phyloP scores from a whole-genome alignment of 179 eudicot genomes.

The Spinacia oleracea region DNA sequence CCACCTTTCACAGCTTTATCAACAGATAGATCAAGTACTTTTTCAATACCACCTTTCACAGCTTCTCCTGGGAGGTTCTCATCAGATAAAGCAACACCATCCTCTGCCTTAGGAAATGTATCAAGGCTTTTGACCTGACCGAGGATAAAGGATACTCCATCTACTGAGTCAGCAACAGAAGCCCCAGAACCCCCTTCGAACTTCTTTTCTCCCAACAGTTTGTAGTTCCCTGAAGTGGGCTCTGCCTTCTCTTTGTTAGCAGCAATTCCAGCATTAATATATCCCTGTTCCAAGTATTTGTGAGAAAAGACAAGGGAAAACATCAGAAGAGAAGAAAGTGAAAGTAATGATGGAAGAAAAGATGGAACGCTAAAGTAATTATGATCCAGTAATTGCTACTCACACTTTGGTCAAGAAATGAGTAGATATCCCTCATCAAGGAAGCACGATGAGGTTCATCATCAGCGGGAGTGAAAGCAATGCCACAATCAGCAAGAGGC shows the following conservation, averaged over 20 bases:
- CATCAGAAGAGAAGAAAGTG: slow-evolving; percentile 11
- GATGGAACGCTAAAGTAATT: not conserved
- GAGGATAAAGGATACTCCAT: slow-evolving; percentile 77
- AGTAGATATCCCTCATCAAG: slow-evolving; percentile 68
- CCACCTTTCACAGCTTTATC: slow-evolving; percentile 31
- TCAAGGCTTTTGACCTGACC: slow-evolving; percentile 54
- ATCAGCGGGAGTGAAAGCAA: slow-evolving; percentile 46
- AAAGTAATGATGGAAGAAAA: slow-evolving; percentile 8
- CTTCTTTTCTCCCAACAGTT: slow-evolving; percentile 60
- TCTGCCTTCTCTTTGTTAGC: slow-evolving; percentile 61
- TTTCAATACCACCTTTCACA: slow-evolving; percentile 28
- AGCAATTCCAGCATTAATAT: slow-evolving; percentile 89
- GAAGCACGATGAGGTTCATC: slow-evolving; percentile 59
- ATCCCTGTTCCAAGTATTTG: slow-evolving; percentile 55
- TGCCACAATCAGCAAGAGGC: slow-evolving; percentile 81
- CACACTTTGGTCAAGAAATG: slow-evolving; percentile 84
- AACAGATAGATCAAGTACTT: slow-evolving; percentile 34
- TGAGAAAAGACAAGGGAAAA: slow-evolving; percentile 3
- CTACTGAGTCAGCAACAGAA: slow-evolving; percentile 61
- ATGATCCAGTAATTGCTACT: slow-evolving; percentile 37
- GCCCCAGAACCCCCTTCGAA: slow-evolving; percentile 49
- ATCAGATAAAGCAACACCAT: slow-evolving; percentile 35
- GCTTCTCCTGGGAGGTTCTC: slow-evolving; percentile 35
- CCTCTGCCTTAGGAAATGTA: slow-evolving; percentile 29
- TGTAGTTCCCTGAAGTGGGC: slow-evolving; percentile 47